phyloP scores from a whole-genome alignment of 441 rosid genomes.

The Raphanus hybrid region DNA sequence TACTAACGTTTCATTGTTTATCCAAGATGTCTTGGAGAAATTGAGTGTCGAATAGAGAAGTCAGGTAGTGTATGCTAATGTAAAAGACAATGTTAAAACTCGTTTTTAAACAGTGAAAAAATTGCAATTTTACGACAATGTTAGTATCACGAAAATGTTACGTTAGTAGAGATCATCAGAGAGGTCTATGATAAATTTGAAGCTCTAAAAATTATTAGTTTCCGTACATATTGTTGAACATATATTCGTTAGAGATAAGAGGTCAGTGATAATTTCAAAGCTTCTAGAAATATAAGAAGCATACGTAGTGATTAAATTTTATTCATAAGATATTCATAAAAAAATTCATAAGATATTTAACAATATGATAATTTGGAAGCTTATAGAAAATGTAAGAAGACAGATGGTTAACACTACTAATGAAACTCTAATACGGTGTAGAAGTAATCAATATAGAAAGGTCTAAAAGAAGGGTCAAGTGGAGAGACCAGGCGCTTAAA shows the following conservation, averaged over 20 bases:
- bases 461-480: constrained; percentile 57
- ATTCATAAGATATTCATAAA: constrained; percentile 1
- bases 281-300: no score
- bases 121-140: background rate
- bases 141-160: background rate
- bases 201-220: background rate
- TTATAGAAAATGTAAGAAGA: background rate
- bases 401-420: constrained; percentile 42
- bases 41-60: background rate
- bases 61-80: background rate
- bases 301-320: no score
- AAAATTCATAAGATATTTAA: background rate
- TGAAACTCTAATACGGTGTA: constrained; percentile 76
- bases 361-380: background rate
- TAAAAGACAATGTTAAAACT: background rate
- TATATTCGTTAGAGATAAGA: background rate
- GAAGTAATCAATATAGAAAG: constrained; percentile 64
- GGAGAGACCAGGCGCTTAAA: constrained; percentile 62
- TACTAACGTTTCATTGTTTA: constrained; percentile 45
- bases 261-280: no score
- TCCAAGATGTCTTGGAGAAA: constrained; percentile 46
- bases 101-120: background rate
- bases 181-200: background rate
- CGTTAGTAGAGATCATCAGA: background rate
- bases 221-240: background rate